Conservation (phyloP, 345 rosid genomes). For the Brassica rapa region DNA sequence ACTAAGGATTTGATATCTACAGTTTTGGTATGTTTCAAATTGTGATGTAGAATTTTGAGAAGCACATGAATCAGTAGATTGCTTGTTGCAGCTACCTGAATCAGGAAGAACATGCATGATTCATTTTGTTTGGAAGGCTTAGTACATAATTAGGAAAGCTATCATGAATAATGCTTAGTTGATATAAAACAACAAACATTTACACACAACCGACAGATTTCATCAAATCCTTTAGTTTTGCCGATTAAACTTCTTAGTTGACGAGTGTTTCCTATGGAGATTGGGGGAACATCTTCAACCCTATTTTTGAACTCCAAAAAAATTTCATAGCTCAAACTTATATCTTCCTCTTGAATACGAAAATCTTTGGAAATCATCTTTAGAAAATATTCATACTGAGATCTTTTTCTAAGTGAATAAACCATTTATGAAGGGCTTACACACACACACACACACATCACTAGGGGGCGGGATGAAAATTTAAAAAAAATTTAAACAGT, state of each 20-base stretch:
- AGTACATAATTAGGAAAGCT: neutral
- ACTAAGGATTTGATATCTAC: no score
- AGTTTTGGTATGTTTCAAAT: no score
- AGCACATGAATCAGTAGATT: neutral
- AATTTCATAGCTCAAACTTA: neutral
- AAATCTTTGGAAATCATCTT: neutral
- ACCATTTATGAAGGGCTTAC: neutral
- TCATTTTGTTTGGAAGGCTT: neutral
- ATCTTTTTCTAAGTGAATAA: neutral
- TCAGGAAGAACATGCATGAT: neutral
- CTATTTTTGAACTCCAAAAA: neutral
- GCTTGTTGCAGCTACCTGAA: neutral
- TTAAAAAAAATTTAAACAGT: no score
- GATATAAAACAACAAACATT: slow-evolving; percentile 37
- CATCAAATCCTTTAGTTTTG: neutral
- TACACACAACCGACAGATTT: neutral
- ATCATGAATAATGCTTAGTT: neutral
- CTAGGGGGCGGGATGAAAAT: no score
- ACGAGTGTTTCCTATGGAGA: neutral
- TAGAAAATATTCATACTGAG: neutral
- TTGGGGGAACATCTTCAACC: neutral
- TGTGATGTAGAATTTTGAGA: neutral
- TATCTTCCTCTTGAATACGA: neutral
- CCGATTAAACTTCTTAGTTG: neutral
- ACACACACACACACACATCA: no score